Evolutionary conservation across 1,139 yeast genomes (phyloP).

Genomic region (Scheffersomyces quercinus): DNA sequence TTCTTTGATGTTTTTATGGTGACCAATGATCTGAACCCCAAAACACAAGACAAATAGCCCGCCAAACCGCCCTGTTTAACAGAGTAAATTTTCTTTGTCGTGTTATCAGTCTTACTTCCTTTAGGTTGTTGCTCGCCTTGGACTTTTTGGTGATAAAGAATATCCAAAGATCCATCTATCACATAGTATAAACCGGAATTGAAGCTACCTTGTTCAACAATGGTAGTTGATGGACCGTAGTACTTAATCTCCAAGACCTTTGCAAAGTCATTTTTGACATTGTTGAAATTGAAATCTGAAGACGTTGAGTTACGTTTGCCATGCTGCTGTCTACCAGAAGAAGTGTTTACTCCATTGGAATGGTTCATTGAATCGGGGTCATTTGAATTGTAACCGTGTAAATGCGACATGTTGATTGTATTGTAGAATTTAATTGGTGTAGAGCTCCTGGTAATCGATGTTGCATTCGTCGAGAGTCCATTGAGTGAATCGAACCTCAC

Average conservation of each 20-base stretch:
- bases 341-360: neutral
- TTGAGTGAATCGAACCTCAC: conserved; percentile 22
- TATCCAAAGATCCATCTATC: conserved; percentile 74
- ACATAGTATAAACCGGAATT: conserved; percentile 79
- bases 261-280: conserved; percentile 66
- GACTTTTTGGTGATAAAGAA: conserved; percentile 33
- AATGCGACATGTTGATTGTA: conserved; percentile 19
- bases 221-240: conserved; percentile 52
- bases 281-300: conserved; percentile 7
- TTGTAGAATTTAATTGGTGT: conserved; percentile 27
- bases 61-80: conserved; percentile 81
- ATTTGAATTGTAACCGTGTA: neutral
- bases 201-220: conserved; percentile 65
- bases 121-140: neutral
- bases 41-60: conserved; percentile 79
- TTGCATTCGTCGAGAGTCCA: conserved; percentile 8
- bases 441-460: conserved; percentile 14
- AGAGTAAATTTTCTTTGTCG: conserved; percentile 47
- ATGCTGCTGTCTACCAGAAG: neutral
- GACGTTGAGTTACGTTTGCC: neutral
- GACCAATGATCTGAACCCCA: conserved; percentile 80
- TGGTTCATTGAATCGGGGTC: neutral
- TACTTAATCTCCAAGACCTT: conserved; percentile 58
- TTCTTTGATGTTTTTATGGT: conserved; percentile 60
- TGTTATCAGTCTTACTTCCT: conserved; percentile 7